Evolutionary conservation across 225 moss, liverwort and hornwort genomes (phyloP), one percentile per base, ranked within the genome.

Genomic region (Rhytidiadelphus loreus): DNA sequence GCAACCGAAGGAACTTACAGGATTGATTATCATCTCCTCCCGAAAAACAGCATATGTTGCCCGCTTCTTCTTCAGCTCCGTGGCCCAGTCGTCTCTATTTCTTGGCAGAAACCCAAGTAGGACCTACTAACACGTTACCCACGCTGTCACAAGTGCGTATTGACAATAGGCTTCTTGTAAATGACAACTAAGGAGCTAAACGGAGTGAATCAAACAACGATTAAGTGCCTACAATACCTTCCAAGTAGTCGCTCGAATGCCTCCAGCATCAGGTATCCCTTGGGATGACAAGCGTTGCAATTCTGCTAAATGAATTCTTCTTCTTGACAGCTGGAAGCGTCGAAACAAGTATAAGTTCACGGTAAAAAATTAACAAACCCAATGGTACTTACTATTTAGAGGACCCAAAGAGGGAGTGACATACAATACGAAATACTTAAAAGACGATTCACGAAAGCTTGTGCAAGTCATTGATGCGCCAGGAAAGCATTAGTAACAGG

Each of bases 261-360:
- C 96, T 88, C 96, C 96, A 73, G 90, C 88, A 89, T 97, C 99
- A 86, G 99, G 97, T 72, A 99, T 97, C 62, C 99, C 99, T 94
- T 99, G 99, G 43, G 96, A 71, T 79, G 97, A 95, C 89, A 99
- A 90, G 88, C 96, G 96, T 81, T 99, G 99, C 87, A 99, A 88
- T 89, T 99, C 97, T 80, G 97, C 96, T 79, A 96, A 81, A 82
- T 96, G 97, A 87, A 97, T 96, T 87, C 99, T 94, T 89, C 96
- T 96, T 85, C 96, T 95, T 90, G 99, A 95, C 64, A 99, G 92
- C 97, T 99, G 93, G 52, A 90, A 61, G 75, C 66, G 68, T 53
- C 56, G 63, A 89, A 90, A 89, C 61, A 87, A 82, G 61, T 48
- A 80, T 73, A 43, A 83, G 73, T 37, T 86, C 53, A 88, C 13